Evolutionary conservation across 257 asterid species (phyloP).

Genomic region (Scutellaria galericulata): DNA sequence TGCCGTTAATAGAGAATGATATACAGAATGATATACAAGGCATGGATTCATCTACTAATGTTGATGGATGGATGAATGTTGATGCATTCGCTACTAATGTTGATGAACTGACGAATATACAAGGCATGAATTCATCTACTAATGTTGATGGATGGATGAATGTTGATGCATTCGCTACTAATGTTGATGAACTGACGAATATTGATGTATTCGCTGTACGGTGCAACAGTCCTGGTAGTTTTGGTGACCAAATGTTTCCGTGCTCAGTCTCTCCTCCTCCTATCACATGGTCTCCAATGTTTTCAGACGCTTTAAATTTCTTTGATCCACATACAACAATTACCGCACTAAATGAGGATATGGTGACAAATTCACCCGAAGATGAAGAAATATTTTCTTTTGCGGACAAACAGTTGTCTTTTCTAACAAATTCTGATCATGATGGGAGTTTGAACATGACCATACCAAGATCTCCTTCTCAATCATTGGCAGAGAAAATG

Average conservation of each 20-base stretch:
- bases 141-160: constrained; percentile 47
- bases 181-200: too few relatives aligned
- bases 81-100: constrained; percentile 42
- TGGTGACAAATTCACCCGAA: constrained; percentile 30
- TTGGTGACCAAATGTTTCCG: constrained; percentile 49
- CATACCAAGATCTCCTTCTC: constrained; percentile 43
- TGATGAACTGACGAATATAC: neutral
- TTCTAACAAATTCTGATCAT: neutral
- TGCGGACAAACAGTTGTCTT: constrained; percentile 29
- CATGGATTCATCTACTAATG: constrained; percentile 31
- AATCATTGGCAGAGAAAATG: constrained; percentile 59
- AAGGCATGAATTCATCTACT: constrained; percentile 33
- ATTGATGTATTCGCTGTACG: constrained; percentile 34
- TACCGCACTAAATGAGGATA: constrained; percentile 31
- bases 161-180: constrained; percentile 47
- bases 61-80: constrained; percentile 48
- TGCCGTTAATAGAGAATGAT: constrained; percentile 38
- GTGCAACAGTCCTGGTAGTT: constrained; percentile 47
- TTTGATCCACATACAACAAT: constrained; percentile 38
- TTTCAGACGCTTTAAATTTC: constrained; percentile 42
- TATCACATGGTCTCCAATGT: neutral
- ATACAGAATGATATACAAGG: too few relatives aligned
- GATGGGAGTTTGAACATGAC: too few relatives aligned
- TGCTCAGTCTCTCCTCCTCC: constrained; percentile 50
- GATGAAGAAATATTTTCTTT: constrained; percentile 37